Percentiles rank a stretch among this genome's conserved stretches.
phyloP scores from a whole-genome alignment of 1,284 basidiomycete species.

The Cryptococcus sp. region DNA sequence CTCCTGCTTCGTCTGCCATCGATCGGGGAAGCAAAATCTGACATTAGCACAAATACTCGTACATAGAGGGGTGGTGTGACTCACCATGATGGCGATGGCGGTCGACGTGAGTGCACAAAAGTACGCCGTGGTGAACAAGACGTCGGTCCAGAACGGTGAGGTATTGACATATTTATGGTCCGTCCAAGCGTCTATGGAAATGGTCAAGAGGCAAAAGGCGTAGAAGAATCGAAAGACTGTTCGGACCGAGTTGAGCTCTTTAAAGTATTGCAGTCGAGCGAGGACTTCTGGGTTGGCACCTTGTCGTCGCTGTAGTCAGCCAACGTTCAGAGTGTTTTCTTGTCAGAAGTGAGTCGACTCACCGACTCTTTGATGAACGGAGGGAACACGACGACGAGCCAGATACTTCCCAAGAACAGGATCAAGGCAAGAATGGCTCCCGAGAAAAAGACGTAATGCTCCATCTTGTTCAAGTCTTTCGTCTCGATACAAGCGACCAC shows the following conservation, averaged over 20 bases:
- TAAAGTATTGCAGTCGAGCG: slow-evolving; percentile 31
- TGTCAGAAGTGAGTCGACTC: slow-evolving; percentile 3
- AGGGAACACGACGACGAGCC: slow-evolving; percentile 23
- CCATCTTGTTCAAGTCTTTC: slow-evolving; percentile 18
- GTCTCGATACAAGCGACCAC: slow-evolving; percentile 19
- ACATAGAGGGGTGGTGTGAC: slow-evolving; percentile 1
- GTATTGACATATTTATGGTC: slow-evolving; percentile 17
- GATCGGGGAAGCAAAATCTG: slow-evolving; percentile 34
- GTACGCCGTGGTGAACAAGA: slow-evolving; percentile 18
- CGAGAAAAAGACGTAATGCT: slow-evolving; percentile 27
- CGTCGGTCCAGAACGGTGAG: slow-evolving; percentile 31
- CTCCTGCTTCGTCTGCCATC: slow-evolving; percentile 15
- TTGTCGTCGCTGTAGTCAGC: slow-evolving; percentile 16
- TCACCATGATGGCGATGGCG: slow-evolving; percentile 27
- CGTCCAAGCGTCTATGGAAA: slow-evolving; percentile 28
- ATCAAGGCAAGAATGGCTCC: slow-evolving; percentile 18
- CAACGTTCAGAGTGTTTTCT: background rate
- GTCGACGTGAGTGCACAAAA: slow-evolving; percentile 28
- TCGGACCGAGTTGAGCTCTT: slow-evolving; percentile 22
- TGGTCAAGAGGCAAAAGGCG: slow-evolving; percentile 15
- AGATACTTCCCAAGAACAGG: slow-evolving; percentile 16
- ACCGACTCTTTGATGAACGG: slow-evolving; percentile 24
- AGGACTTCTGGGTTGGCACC: slow-evolving; percentile 36
- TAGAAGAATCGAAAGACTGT: slow-evolving; percentile 30
- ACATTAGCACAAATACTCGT: background rate